A percentile compares a stretch with the other conserved stretches of the same genome.
Evolutionary conservation across 73 alveolate species (phyloP).

Genomic region (Stentor roeselii): DNA sequence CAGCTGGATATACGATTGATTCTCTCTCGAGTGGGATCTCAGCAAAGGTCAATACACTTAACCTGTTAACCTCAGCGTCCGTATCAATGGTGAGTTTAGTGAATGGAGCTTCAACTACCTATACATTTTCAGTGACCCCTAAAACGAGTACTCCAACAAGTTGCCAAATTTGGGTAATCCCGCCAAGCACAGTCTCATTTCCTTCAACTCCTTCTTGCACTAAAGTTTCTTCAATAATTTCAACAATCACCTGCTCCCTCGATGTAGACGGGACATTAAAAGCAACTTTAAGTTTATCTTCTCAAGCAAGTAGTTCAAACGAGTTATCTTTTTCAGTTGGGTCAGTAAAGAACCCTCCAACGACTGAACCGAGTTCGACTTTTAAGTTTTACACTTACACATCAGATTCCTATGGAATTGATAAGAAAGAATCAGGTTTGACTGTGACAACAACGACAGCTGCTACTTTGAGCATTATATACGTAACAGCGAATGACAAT

Average conservation of each 20-base stretch:
- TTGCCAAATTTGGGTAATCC: conserved; percentile 24
- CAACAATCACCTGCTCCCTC: background rate
- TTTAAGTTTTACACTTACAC: conserved; percentile 6
- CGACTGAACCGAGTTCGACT: background rate
- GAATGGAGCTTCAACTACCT: conserved; percentile 39
- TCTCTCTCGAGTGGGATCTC: conserved; percentile 29
- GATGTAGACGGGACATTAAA: background rate
- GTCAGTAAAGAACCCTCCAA: background rate
- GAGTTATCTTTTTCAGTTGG: background rate
- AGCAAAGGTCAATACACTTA: conserved; percentile 27
- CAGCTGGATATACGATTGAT: conserved; percentile 33
- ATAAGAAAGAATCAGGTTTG: conserved; percentile 6
- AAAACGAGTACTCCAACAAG: conserved; percentile 23
- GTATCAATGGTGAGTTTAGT: conserved; percentile 23
- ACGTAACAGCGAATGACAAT: background rate
- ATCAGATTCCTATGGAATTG: background rate
- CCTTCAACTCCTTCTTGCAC: conserved; percentile 39
- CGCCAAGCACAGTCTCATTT: conserved; percentile 32
- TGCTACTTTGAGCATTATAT: background rate
- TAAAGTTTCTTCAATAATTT: background rate
- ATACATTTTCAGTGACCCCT: conserved; percentile 28
- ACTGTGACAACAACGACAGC: conserved; percentile 17
- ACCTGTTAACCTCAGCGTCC: conserved; percentile 25
- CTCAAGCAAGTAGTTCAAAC: background rate
- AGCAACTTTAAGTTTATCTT: background rate